Percentiles rank a stretch among this genome's conserved stretches.
phyloP scores from a whole-genome alignment of 2,329 filamentous ascomycete genomes.

The Xylariales sp. region DNA sequence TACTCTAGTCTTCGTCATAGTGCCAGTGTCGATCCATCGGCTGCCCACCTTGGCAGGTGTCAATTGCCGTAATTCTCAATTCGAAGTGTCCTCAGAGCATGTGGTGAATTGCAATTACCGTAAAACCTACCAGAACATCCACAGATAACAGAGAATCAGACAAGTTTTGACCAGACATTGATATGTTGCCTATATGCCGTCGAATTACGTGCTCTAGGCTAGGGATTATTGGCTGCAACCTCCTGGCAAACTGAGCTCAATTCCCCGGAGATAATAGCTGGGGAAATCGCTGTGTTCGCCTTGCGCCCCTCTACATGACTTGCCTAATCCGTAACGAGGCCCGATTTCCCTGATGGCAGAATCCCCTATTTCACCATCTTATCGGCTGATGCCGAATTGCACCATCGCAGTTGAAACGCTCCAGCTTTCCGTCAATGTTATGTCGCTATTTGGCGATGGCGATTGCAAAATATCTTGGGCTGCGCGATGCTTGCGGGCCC shows the following conservation, averaged over 20 bases:
- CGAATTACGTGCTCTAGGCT: slow-evolving; percentile 5
- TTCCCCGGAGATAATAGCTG: slow-evolving; percentile 2
- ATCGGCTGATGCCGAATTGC: slow-evolving; percentile 5
- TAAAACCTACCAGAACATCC: neutral
- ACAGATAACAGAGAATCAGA: slow-evolving; percentile 6
- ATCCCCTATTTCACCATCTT: neutral
- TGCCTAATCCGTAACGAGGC: slow-evolving; percentile 4
- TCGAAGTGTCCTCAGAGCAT: neutral
- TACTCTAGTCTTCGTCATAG: slow-evolving; percentile 5
- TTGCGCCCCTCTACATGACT: slow-evolving; percentile 1
- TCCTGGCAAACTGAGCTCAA: neutral
- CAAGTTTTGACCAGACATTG: neutral
- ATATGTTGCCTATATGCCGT: slow-evolving; percentile 5
- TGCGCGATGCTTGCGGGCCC: too few species aligned
- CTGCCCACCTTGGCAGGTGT: slow-evolving; percentile 8
- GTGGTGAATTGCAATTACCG: neutral
- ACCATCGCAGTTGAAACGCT: slow-evolving; percentile 5
- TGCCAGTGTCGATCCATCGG: slow-evolving; percentile 7
- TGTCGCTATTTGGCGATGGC: too few species aligned
- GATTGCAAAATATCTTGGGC: too few species aligned
- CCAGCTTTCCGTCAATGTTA: neutral
- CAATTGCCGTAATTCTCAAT: slow-evolving; percentile 1
- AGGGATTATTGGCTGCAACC: neutral
- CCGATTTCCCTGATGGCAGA: neutral
- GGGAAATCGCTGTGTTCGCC: neutral